Evolutionary conservation across 768 basidiomycete species (phyloP).

Genomic region (Coprinopsis cinerea): DNA sequence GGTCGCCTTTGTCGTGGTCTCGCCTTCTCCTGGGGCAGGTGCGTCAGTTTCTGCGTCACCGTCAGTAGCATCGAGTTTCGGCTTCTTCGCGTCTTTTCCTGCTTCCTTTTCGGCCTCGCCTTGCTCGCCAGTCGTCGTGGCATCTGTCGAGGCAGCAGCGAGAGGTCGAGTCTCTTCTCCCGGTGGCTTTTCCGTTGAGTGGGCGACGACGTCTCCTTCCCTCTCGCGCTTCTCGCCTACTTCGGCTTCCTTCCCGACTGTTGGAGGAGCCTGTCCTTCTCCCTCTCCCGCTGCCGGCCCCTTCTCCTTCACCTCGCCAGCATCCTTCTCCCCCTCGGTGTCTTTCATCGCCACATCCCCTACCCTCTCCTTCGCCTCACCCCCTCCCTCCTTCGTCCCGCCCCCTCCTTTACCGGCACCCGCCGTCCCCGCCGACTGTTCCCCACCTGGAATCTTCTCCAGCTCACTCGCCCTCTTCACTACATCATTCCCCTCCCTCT

Average conservation of each 20-base stretch:
- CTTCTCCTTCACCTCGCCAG: neutral
- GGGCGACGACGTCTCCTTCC: conserved; percentile 4
- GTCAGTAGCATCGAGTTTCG: conserved; percentile 15
- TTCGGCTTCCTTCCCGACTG: conserved; percentile 11
- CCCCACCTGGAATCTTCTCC: conserved; percentile 11
- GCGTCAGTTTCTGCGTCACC: conserved; percentile 6
- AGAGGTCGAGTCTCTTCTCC: neutral
- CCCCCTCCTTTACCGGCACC: neutral
- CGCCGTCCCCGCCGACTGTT: neutral
- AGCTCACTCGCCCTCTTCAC: conserved; percentile 25
- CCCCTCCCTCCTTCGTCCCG: neutral
- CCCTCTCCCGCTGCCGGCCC: neutral
- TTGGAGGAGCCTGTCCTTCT: neutral
- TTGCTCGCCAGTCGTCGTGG: conserved; percentile 8
- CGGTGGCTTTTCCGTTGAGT: neutral
- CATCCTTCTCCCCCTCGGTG: conserved; percentile 5
- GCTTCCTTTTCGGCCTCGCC: conserved; percentile 14
- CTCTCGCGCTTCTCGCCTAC: conserved; percentile 20
- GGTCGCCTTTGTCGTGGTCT: too few species aligned
- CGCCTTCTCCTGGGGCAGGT: conserved; percentile 4
- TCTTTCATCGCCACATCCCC: neutral
- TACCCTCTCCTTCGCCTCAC: neutral
- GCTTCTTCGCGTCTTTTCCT: conserved; percentile 20
- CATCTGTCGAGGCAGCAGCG: neutral
- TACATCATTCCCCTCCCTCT: conserved; percentile 22